phyloP scores from a whole-genome alignment of 345 rosid species.

The Mangifera indica region DNA sequence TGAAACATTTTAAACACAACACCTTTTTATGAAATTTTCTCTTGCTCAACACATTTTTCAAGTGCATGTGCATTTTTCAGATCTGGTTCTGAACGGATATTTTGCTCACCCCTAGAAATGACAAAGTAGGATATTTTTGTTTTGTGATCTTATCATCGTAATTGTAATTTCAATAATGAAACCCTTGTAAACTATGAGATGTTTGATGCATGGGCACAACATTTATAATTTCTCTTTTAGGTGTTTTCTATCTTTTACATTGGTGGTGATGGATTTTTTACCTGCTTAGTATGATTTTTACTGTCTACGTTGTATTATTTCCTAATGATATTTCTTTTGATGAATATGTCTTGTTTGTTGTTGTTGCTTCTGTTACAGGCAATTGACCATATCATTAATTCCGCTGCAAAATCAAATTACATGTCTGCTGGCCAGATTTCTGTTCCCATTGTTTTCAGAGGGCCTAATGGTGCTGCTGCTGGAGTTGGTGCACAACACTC shows the following conservation, averaged over 20 bases:
- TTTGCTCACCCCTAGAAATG: background rate
- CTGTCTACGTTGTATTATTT: background rate
- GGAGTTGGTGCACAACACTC: slow-evolving; percentile 99
- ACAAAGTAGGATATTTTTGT: background rate
- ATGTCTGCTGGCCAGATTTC: slow-evolving; percentile 87
- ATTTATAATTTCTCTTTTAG: background rate
- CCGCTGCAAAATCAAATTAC: slow-evolving; percentile 81
- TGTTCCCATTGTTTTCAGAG: slow-evolving; percentile 89
- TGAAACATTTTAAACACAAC: too few relatives aligned
- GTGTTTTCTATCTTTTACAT: background rate
- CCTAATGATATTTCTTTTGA: background rate
- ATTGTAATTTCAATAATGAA: too few relatives aligned
- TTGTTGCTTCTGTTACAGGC: slow-evolving; percentile 50
- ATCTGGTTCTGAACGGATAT: too few relatives aligned
- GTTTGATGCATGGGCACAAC: background rate
- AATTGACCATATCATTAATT: slow-evolving; percentile 87
- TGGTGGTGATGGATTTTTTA: background rate
- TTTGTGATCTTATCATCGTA: too few relatives aligned
- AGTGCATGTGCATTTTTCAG: too few relatives aligned
- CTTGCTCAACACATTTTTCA: too few relatives aligned
- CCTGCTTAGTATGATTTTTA: background rate
- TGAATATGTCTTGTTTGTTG: slow-evolving; percentile 5
- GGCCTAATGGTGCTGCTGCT: slow-evolving; percentile 98
- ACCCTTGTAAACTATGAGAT: background rate
- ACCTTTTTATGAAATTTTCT: too few relatives aligned